Evolutionary conservation across 176 grass and related monocot genomes (phyloP).

Genomic region (Carex myosuroides): DNA sequence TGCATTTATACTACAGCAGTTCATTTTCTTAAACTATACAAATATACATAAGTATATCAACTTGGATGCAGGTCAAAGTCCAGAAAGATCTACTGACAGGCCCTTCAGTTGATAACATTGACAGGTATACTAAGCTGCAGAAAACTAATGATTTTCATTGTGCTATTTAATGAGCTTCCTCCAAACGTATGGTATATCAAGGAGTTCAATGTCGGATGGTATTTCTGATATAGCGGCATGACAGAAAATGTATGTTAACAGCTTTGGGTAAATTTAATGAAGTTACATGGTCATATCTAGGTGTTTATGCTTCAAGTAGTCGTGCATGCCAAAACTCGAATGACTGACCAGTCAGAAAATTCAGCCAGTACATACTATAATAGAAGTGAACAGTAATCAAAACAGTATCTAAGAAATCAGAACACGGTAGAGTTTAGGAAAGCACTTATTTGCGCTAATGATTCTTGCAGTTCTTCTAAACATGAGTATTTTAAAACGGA

Average conservation of each 20-base stretch:
- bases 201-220: background rate
- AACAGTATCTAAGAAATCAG: background rate
- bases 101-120: constrained; percentile 24
- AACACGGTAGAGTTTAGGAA: background rate
- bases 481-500: constrained; percentile 12
- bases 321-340: background rate
- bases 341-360: background rate
- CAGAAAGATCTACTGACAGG: constrained; percentile 19
- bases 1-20: background rate
- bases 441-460: background rate
- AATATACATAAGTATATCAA: constrained; percentile 27
- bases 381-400: background rate
- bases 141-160: constrained; percentile 1
- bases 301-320: background rate
- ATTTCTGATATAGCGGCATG: background rate
- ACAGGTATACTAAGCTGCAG: constrained; percentile 16
- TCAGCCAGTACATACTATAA: background rate
- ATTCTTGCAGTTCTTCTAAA: constrained; percentile 26
- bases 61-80: constrained; percentile 32
- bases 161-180: background rate
- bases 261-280: background rate
- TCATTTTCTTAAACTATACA: constrained; percentile 11
- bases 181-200: background rate
- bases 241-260: background rate
- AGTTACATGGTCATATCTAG: background rate